phyloP scores from a whole-genome alignment of 148 eudicot species.

The Rhododendron mucronatum region DNA sequence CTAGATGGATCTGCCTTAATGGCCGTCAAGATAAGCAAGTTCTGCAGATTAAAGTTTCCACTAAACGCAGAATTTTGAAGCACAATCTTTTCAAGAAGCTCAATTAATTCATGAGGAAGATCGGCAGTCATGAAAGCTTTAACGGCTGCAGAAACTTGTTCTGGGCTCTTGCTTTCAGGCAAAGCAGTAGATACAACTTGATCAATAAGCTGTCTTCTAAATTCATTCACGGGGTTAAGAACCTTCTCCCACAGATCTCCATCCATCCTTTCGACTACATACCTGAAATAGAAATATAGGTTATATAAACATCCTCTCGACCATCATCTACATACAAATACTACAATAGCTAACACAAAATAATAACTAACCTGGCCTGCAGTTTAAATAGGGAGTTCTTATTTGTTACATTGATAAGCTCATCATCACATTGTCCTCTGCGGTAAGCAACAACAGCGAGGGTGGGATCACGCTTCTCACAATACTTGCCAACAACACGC shows the following conservation, averaged over 20 bases:
- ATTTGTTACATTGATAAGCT: constrained; percentile 82
- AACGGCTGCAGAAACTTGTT: constrained; percentile 99
- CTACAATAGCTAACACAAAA: constrained; percentile 2
- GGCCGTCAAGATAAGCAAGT: constrained; percentile 94
- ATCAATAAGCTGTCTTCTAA: constrained; percentile 88
- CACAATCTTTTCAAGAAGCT: constrained; percentile 94
- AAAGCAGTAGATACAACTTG: constrained; percentile 98
- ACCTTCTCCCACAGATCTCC: constrained; percentile 93
- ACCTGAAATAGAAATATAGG: constrained; percentile 28
- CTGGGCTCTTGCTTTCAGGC: constrained; percentile 99
- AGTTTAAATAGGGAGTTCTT: constrained; percentile 92
- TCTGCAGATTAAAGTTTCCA: constrained; percentile 93
- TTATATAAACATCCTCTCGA: not conserved
- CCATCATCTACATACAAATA: not conserved
- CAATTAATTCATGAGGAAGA: constrained; percentile 95
- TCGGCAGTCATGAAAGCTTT: constrained; percentile 99
- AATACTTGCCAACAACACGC: constrained; percentile 95
- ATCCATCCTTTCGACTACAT: constrained; percentile 96
- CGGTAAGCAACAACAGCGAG: constrained; percentile 97
- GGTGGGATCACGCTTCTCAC: constrained; percentile 98
- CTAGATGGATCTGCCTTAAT: constrained; percentile 93
- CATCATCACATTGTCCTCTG: constrained; percentile 97
- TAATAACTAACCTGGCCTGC: constrained; percentile 59
- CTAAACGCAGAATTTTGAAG: constrained; percentile 98
- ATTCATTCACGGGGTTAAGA: constrained; percentile 86